Conservation (phyloP, 768 basidiomycete genomes). For the Mycena polygramma region DNA sequence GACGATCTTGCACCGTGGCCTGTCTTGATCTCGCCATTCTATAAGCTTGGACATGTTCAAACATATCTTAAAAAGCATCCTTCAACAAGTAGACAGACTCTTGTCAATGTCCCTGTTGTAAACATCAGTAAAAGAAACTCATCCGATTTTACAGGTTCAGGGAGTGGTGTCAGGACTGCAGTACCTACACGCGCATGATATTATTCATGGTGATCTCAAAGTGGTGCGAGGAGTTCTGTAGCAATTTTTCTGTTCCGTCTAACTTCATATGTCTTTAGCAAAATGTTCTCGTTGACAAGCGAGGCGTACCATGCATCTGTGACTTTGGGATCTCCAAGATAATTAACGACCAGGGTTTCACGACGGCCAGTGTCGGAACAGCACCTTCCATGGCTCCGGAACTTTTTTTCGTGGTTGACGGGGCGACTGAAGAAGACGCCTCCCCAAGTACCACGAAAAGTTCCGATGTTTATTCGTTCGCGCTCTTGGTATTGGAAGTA, state of each 20-base stretch:
- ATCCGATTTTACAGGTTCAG: constrained; percentile 25
- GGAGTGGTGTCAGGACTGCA: constrained; percentile 39
- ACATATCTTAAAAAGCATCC: constrained; percentile 7
- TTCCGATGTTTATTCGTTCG: constrained; percentile 40
- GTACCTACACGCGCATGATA: constrained; percentile 38
- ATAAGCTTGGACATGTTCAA: constrained; percentile 9
- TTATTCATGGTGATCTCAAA: constrained; percentile 44
- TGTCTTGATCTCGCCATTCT: constrained; percentile 12
- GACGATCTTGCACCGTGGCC: constrained; percentile 15
- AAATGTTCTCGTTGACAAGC: constrained; percentile 42
- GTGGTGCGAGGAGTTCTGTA: constrained; percentile 26
- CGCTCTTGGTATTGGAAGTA: constrained; percentile 35
- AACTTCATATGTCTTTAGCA: constrained; percentile 21
- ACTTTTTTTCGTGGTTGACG: constrained; percentile 22
- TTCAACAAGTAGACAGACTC: neutral
- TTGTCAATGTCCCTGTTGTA: neutral
- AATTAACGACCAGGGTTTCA: constrained; percentile 23
- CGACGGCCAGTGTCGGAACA: constrained; percentile 32
- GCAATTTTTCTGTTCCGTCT: neutral
- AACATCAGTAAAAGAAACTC: too few relatives aligned
- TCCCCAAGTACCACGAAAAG: constrained; percentile 15
- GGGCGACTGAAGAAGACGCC: neutral
- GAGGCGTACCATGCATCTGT: constrained; percentile 34
- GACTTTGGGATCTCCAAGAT: constrained; percentile 43
- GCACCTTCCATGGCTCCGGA: constrained; percentile 41